Evolutionary conservation across 2,329 filamentous ascomycete species (phyloP).

Genomic region (Aspergillus ustus): DNA sequence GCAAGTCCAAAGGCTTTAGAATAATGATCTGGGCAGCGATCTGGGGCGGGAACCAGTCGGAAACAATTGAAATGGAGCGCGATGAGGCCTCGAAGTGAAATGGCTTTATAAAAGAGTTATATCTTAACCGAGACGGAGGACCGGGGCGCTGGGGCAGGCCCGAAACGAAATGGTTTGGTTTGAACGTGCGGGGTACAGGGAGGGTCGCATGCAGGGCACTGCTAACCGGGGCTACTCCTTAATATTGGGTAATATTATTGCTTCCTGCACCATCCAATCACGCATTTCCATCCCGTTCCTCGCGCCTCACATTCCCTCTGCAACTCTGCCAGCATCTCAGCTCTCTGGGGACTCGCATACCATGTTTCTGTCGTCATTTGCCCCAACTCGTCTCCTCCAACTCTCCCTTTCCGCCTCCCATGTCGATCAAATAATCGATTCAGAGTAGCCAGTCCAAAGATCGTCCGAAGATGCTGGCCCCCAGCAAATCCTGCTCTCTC

Average conservation of each 20-base stretch:
- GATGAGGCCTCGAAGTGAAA: too few species aligned
- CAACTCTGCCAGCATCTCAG: background rate
- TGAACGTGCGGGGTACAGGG: background rate
- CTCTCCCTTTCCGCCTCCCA: background rate
- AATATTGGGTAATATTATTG: background rate
- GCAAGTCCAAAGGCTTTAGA: too few species aligned
- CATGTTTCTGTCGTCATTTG: background rate
- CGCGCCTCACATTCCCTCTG: background rate
- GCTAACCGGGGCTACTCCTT: too few species aligned
- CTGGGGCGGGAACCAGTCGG: too few species aligned
- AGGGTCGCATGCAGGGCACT: too few species aligned
- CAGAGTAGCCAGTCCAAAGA: background rate
- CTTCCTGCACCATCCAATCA: background rate
- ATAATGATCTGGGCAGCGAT: too few species aligned
- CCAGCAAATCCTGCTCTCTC: background rate
- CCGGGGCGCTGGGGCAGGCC: background rate
- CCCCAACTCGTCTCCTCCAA: background rate
- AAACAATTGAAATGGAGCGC: too few species aligned
- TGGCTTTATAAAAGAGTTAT: too few species aligned
- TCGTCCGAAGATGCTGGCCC: background rate
- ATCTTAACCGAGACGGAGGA: too few species aligned
- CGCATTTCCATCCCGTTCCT: background rate
- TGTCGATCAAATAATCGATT: background rate
- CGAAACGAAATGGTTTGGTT: background rate
- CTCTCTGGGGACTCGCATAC: background rate